Base-by-base conservation (phyloP, 192 early-diverging fungal species). In the Haplosporangium gracile region DNA sequence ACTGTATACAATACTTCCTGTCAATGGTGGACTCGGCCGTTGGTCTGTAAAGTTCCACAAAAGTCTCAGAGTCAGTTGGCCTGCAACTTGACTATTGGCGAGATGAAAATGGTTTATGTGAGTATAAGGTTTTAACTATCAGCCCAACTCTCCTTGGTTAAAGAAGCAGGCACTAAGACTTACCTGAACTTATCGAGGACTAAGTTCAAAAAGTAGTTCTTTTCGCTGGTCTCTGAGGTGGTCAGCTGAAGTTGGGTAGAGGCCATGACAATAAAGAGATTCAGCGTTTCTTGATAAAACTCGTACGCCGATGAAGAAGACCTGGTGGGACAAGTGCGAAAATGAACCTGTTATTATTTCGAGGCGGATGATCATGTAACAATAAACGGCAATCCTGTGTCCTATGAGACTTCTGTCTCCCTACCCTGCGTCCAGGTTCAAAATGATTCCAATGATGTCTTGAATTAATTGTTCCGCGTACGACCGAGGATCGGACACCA, bases 191-290 rank as follows among this genome's bases (percentile, higher is more conserved):
- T 87, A n/a, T 81, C 63, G 73, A 93, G 74, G n/a, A 93, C 74
- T n/a, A 96, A 76, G 70, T 93, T 91, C 74, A 95, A 80, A 90
- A 95, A 96, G 71, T 94, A 95, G 77, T 93, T 88, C 72, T 88
- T 85, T 57, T 88, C 91, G 18, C 40, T 79, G 26, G 83, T 57
- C 29, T 83, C 82, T 22, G 91, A 55, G 9, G 74, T 74, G 15
- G 78, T 8, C 18, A 88, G 86, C n/a, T 92, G 91, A 36, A 95
- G 74, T 75, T 95, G 95, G 6, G 91, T 93, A 0, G 94, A 94
- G 4, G 91, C 80, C 77, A 95, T 85, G 5, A 94, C 93, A 40
- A 94, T 88, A 16, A 95, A 65, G 16, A 90, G 82, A 74, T 95
- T 95, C 20, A 94, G 81, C 0, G 88, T 81, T 83, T 95, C 94